A percentile compares a stretch with the other conserved stretches of the same genome.
Conservation (phyloP, 768 basidiomycete genomes). For the Suillus subluteus region DNA sequence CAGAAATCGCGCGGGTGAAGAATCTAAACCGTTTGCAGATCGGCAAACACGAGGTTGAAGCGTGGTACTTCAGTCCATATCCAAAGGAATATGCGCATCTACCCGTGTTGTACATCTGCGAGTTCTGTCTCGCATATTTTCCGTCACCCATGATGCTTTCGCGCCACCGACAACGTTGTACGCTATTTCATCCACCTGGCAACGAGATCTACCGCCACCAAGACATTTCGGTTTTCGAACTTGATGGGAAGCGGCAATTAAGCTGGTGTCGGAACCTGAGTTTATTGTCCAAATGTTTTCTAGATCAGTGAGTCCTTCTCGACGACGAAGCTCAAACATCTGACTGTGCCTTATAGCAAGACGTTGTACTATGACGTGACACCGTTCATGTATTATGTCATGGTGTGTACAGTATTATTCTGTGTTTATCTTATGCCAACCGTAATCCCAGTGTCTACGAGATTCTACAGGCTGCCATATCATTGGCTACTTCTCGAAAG, state of each 20-base stretch:
- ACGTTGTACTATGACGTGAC: slow-evolving; percentile 99
- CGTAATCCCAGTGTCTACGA: slow-evolving; percentile 61
- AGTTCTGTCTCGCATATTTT: slow-evolving; percentile 95
- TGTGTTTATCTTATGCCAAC: slow-evolving; percentile 18
- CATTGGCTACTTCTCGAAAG: slow-evolving; percentile 98
- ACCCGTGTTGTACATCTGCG: slow-evolving; percentile 95
- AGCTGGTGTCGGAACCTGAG: slow-evolving; percentile 98
- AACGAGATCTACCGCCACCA: slow-evolving; percentile 99
- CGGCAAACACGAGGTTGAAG: slow-evolving; percentile 94
- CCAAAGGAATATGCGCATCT: slow-evolving; percentile 98
- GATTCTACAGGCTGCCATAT: slow-evolving; percentile 92
- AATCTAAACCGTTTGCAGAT: slow-evolving; percentile 97
- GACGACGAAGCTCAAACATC: slow-evolving; percentile 1
- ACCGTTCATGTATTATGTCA: slow-evolving; percentile 99
- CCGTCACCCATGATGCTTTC: slow-evolving; percentile 89
- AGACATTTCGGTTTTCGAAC: slow-evolving; percentile 97
- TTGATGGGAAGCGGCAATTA: slow-evolving; percentile 94
- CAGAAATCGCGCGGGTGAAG: slow-evolving; percentile 97
- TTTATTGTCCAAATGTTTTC: slow-evolving; percentile 95
- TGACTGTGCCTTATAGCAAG: slow-evolving; percentile 58
- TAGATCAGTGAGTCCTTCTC: slow-evolving; percentile 81
- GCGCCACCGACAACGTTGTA: slow-evolving; percentile 91
- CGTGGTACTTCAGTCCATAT: slow-evolving; percentile 99
- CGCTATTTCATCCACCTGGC: slow-evolving; percentile 90
- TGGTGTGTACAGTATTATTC: slow-evolving; percentile 57